Conservation (phyloP, 768 basidiomycete genomes). For the Brasilioporus rufonigricans region DNA sequence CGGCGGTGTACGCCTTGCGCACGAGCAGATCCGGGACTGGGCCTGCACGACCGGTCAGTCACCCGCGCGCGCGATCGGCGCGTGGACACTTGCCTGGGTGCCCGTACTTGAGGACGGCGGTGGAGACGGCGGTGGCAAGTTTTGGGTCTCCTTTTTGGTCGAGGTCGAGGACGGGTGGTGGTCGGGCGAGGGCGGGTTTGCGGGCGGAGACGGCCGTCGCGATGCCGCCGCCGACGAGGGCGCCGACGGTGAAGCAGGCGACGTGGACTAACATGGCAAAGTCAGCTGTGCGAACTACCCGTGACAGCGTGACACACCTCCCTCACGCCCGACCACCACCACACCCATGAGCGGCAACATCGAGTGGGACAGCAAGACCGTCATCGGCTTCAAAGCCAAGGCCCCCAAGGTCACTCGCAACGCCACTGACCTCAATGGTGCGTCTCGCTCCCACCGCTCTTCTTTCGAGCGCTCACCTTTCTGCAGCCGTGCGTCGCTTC, state of each 20-base stretch:
- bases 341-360: conserved; percentile 42
- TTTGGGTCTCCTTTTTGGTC: conserved; percentile 43
- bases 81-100: conserved; percentile 18
- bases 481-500: conserved; percentile 50
- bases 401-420: conserved; percentile 63
- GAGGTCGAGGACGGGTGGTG: conserved; percentile 43
- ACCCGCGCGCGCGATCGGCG: neutral
- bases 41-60: conserved; percentile 48
- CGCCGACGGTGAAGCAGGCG: conserved; percentile 81
- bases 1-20: conserved; percentile 82
- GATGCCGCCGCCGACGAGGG: conserved; percentile 75
- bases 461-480: conserved; percentile 11
- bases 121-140: conserved; percentile 35
- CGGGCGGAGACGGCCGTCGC: conserved; percentile 47
- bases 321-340: conserved; percentile 13
- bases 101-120: conserved; percentile 50
- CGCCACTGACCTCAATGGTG: conserved; percentile 56
- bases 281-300: too few relatives aligned
- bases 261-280: conserved; percentile 48
- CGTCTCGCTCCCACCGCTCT: conserved; percentile 1
- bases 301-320: neutral
- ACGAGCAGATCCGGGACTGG: conserved; percentile 79
- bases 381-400: conserved; percentile 69
- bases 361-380: conserved; percentile 71
- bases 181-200: conserved; percentile 15